A percentile compares a stretch with the other conserved stretches of the same genome.
phyloP scores from a whole-genome alignment of 768 basidiomycete species.

The Russula lepida region DNA sequence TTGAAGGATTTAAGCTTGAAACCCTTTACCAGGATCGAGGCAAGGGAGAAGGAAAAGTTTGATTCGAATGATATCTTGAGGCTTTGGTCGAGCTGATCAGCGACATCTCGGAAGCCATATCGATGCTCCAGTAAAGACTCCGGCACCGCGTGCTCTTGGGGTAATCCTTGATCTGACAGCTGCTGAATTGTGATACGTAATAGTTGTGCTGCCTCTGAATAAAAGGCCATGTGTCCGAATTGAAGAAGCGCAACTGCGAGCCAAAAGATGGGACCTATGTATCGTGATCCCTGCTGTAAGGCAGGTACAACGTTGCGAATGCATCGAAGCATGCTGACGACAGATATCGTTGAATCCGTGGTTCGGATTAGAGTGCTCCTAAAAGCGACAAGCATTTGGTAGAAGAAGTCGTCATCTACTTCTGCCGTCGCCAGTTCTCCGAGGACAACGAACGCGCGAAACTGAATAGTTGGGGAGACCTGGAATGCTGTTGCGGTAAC shows the following conservation, averaged over 20 bases:
- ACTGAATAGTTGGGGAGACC: constrained; percentile 78
- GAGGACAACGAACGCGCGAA: constrained; percentile 76
- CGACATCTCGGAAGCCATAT: constrained; percentile 53
- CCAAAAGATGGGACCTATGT: constrained; percentile 76
- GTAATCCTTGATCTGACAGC: constrained; percentile 52
- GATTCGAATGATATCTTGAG: constrained; percentile 69
- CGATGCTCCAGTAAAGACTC: constrained; percentile 57
- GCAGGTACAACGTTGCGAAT: constrained; percentile 70
- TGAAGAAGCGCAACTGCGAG: constrained; percentile 77
- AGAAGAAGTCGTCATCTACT: constrained; percentile 87
- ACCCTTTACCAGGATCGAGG: constrained; percentile 81
- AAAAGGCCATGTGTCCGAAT: constrained; percentile 63
- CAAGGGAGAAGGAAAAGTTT: constrained; percentile 75
- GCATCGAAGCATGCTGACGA: constrained; percentile 85
- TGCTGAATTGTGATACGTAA: constrained; percentile 56
- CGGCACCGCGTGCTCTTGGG: constrained; percentile 46
- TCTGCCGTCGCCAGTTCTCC: constrained; percentile 76
- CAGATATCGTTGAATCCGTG: constrained; percentile 62
- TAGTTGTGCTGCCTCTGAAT: constrained; percentile 59
- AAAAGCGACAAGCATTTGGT: constrained; percentile 88
- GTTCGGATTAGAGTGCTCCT: constrained; percentile 59
- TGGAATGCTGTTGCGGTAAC: constrained; percentile 87
- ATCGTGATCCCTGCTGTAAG: constrained; percentile 59
- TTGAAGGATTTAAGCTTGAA: constrained; percentile 59
- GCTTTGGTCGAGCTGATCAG: constrained; percentile 62